Percentiles rank a stretch among this genome's conserved stretches.
Evolutionary conservation across 2,329 filamentous ascomycete species (phyloP).

Genomic region (Byssoonygena ceratinophila): DNA sequence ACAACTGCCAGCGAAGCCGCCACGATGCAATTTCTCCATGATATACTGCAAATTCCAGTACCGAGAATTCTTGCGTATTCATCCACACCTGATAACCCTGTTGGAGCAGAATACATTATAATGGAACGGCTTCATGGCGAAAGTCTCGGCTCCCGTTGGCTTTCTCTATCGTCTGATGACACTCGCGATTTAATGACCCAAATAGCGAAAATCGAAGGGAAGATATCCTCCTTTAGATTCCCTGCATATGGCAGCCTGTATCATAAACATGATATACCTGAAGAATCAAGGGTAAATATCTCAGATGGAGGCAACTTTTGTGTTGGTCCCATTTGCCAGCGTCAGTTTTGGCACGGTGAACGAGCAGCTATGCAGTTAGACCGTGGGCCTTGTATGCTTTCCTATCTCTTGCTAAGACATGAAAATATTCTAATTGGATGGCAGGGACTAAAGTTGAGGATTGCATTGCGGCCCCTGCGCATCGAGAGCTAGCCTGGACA

Average conservation of each 20-base stretch:
- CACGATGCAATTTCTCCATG: slow-evolving; percentile 26
- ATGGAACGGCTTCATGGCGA: slow-evolving; percentile 33
- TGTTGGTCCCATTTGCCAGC: slow-evolving; percentile 23
- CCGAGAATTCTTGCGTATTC: slow-evolving; percentile 31
- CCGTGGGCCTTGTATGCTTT: slow-evolving; percentile 1
- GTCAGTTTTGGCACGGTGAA: slow-evolving; percentile 26
- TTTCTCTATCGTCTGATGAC: slow-evolving; percentile 22
- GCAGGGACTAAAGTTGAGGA: slow-evolving; percentile 11
- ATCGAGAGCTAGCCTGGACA: slow-evolving; percentile 10
- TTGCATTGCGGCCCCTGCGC: slow-evolving; percentile 10
- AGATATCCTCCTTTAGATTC: slow-evolving; percentile 22
- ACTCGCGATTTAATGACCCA: background rate
- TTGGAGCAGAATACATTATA: slow-evolving; percentile 36
- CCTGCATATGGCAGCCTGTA: slow-evolving; percentile 25
- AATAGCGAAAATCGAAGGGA: background rate
- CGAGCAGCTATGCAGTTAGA: slow-evolving; percentile 15
- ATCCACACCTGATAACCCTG: slow-evolving; percentile 27
- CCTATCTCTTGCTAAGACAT: background rate
- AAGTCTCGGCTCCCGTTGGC: slow-evolving; percentile 23
- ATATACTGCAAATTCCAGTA: slow-evolving; percentile 27
- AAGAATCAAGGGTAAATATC: slow-evolving; percentile 16
- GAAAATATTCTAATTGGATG: background rate
- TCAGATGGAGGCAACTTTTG: slow-evolving; percentile 21
- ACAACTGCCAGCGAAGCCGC: slow-evolving; percentile 32
- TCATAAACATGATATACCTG: slow-evolving; percentile 14